Evolutionary conservation across 2,329 filamentous ascomycete genomes (phyloP).

Genomic region (Penicillium sp.): DNA sequence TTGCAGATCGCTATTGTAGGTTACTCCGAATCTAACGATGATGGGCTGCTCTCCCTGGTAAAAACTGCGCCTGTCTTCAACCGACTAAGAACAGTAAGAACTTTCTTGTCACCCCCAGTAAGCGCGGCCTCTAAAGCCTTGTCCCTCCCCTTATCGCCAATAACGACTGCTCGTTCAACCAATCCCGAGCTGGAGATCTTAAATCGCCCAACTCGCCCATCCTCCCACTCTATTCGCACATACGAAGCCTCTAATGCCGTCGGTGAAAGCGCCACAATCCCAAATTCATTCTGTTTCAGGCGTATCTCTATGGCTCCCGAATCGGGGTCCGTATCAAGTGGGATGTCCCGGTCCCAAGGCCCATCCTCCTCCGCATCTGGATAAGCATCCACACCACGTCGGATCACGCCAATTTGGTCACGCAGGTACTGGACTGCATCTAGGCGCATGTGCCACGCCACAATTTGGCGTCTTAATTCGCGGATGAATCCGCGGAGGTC

Average conservation of each 20-base stretch:
- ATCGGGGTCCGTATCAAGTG: constrained; percentile 16
- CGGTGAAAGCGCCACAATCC: constrained; percentile 41
- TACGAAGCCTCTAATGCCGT: constrained; percentile 48
- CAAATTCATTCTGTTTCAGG: constrained; percentile 29
- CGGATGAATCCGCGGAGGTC: constrained; percentile 43
- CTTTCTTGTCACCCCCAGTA: constrained; percentile 38
- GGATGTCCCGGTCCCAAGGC: constrained; percentile 23
- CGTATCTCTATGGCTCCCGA: constrained; percentile 13
- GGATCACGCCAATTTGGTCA: constrained; percentile 36
- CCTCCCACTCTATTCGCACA: constrained; percentile 49
- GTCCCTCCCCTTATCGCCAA: constrained; percentile 46
- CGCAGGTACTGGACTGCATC: constrained; percentile 43
- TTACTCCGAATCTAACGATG: not conserved
- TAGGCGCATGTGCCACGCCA: constrained; percentile 47
- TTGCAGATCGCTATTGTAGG: not conserved
- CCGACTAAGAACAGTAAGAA: constrained; percentile 42
- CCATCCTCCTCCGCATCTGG: constrained; percentile 24
- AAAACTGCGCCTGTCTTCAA: constrained; percentile 25
- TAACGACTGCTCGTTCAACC: constrained; percentile 49
- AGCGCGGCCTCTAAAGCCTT: constrained; percentile 42
- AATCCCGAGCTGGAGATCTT: constrained; percentile 47
- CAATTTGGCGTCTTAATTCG: constrained; percentile 46
- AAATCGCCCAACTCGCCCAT: constrained; percentile 50
- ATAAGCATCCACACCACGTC: constrained; percentile 17
- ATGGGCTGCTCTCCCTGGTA: not conserved